Evolutionary conservation across 805 yeast species (phyloP).

Genomic region (Lipomyces starkeyi): DNA sequence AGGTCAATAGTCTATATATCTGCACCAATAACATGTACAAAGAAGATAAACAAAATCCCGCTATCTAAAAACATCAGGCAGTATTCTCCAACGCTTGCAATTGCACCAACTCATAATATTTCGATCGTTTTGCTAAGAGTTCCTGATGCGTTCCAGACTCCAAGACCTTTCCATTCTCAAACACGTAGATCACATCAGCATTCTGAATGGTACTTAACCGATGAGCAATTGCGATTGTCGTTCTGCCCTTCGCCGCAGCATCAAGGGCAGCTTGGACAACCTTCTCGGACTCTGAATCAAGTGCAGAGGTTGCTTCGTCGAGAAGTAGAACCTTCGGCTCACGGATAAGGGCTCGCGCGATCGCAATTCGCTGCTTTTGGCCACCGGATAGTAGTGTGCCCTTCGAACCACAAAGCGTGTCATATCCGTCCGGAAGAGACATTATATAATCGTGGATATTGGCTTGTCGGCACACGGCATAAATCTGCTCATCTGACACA

Average conservation of each 20-base stretch:
- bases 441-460: constrained; percentile 58
- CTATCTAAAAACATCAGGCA: not conserved
- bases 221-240: constrained; percentile 78
- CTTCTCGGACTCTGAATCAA: constrained; percentile 66
- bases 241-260: constrained; percentile 64
- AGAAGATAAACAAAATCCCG: not conserved
- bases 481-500: constrained; percentile 49
- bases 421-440: constrained; percentile 60
- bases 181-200: constrained; percentile 59
- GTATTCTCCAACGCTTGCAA: constrained; percentile 52
- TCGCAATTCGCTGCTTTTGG: constrained; percentile 67
- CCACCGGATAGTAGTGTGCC: constrained; percentile 66
- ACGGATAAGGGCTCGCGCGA: constrained; percentile 66
- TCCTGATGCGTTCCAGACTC: constrained; percentile 58
- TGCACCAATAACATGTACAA: not conserved
- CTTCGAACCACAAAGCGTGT: constrained; percentile 55
- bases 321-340: constrained; percentile 60
- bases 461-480: constrained; percentile 56
- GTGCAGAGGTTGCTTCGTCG: constrained; percentile 64
- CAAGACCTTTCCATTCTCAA: constrained; percentile 59
- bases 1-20: not conserved
- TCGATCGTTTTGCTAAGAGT: constrained; percentile 49
- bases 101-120: constrained; percentile 50
- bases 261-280: constrained; percentile 67
- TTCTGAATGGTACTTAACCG: constrained; percentile 64